phyloP scores from a whole-genome alignment of 148 eudicot species.

The Heliamphora exappendiculata region DNA sequence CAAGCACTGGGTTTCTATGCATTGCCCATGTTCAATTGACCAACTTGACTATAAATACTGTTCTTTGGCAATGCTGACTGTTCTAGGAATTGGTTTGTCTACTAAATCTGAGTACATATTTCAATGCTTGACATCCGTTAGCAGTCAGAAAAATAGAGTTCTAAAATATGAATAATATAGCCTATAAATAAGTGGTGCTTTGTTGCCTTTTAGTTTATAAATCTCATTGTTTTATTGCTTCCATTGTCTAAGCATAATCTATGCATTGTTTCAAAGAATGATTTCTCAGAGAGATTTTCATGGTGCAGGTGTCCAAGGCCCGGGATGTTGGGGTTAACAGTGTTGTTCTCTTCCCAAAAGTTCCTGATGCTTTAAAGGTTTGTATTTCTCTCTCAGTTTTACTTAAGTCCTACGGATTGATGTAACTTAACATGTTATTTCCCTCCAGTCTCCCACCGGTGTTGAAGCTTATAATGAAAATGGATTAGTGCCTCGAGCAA shows the following conservation, averaged over 20 bases:
- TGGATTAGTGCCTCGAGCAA: constrained; percentile 88
- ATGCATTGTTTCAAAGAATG: neutral
- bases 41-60: neutral
- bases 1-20: neutral
- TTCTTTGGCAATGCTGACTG: neutral
- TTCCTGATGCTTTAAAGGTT: constrained; percentile 98
- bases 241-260: neutral
- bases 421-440: constrained; percentile 7
- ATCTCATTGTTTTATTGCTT: constrained; percentile 7
- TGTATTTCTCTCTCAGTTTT: neutral
- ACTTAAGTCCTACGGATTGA: neutral
- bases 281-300: neutral
- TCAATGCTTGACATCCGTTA: neutral
- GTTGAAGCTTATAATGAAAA: constrained; percentile 92
- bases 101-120: neutral
- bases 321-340: constrained; percentile 91
- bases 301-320: constrained; percentile 77
- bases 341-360: constrained; percentile 88
- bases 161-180: neutral
- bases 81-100: neutral
- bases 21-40: neutral
- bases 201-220: neutral
- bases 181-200: neutral
- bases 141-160: neutral
- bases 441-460: constrained; percentile 65